These are phyloP conservation scores for Diaporthe sp. DNA, from an alignment of 2,329 filamentous ascomycete genomes.

Conservation along the genomic window DNA sequence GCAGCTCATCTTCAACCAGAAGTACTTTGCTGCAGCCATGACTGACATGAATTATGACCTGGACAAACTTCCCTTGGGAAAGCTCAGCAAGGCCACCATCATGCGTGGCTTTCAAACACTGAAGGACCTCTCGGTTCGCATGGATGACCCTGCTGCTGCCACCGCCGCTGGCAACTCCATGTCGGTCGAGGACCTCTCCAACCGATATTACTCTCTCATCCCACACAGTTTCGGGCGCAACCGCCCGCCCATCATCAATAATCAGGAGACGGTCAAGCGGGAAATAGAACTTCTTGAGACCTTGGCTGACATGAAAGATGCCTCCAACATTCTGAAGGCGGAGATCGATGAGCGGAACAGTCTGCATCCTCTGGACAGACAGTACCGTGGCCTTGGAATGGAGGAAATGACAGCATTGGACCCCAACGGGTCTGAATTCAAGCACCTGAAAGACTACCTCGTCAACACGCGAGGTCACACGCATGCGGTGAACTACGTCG, in stretches of 20 bases:
- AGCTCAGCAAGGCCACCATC: constrained; percentile 85
- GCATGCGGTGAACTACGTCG: constrained; percentile 69
- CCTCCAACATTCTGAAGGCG: constrained; percentile 81
- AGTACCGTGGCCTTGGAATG: constrained; percentile 79
- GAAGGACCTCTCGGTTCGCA: constrained; percentile 79
- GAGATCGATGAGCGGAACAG: constrained; percentile 64
- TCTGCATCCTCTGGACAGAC: constrained; percentile 78
- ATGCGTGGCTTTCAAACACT: constrained; percentile 81
- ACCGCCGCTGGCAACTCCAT: constrained; percentile 60
- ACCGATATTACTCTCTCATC: constrained; percentile 85
- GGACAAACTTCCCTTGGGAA: constrained; percentile 85
- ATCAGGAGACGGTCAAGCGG: constrained; percentile 71
- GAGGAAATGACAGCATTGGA: constrained; percentile 82
- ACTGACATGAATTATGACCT: constrained; percentile 77
- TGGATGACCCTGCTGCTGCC: constrained; percentile 68
- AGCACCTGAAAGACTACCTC: constrained; percentile 76
- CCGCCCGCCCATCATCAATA: constrained; percentile 77
- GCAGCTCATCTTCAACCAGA: constrained; percentile 85
- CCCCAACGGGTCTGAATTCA: constrained; percentile 72
- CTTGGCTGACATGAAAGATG: constrained; percentile 87
- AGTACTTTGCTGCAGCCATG: constrained; percentile 79
- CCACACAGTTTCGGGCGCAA: constrained; percentile 85
- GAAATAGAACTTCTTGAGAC: constrained; percentile 87
- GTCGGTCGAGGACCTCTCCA: constrained; percentile 72
- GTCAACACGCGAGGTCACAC: constrained; percentile 75